Evolutionary conservation across 2,329 filamentous ascomycete genomes (phyloP).

Genomic region (Dryadomyces quercus-mongolicae): DNA sequence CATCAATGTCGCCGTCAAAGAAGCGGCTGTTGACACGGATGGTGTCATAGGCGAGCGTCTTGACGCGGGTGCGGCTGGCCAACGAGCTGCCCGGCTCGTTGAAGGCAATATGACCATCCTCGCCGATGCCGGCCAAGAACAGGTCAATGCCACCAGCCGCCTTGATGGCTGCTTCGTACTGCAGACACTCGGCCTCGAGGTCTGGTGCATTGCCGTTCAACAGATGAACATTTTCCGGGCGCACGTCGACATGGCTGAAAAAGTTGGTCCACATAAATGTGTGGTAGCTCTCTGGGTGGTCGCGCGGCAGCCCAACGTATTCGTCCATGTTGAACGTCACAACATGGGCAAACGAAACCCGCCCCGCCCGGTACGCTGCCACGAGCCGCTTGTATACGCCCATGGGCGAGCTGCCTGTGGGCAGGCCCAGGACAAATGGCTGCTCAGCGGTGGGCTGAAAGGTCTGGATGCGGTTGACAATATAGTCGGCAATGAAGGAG

Average conservation of each 20-base stretch:
- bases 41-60: slow-evolving; percentile 68
- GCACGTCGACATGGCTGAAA: slow-evolving; percentile 62
- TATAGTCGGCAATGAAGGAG: slow-evolving; percentile 60
- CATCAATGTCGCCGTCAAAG: slow-evolving; percentile 50
- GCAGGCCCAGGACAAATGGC: slow-evolving; percentile 62
- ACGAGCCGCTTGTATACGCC: slow-evolving; percentile 59
- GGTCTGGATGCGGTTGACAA: slow-evolving; percentile 58
- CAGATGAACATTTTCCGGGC: slow-evolving; percentile 58
- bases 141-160: slow-evolving; percentile 61
- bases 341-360: slow-evolving; percentile 46
- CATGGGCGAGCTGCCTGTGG: slow-evolving; percentile 60
- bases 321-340: slow-evolving; percentile 62
- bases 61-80: slow-evolving; percentile 58
- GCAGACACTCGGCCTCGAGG: slow-evolving; percentile 57
- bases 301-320: slow-evolving; percentile 60
- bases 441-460: slow-evolving; percentile 51
- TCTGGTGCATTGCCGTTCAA: slow-evolving; percentile 60
- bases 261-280: slow-evolving; percentile 77
- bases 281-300: slow-evolving; percentile 69
- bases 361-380: slow-evolving; percentile 43
- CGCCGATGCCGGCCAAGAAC: slow-evolving; percentile 65
- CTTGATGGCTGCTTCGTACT: slow-evolving; percentile 60
- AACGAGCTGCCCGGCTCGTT: slow-evolving; percentile 69
- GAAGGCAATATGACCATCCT: slow-evolving; percentile 71
- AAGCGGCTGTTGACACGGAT: slow-evolving; percentile 66